Evolutionary conservation across 1,139 yeast species (phyloP), one percentile per base, ranked within the genome.

Genomic region (Protomyces pachydermus): DNA sequence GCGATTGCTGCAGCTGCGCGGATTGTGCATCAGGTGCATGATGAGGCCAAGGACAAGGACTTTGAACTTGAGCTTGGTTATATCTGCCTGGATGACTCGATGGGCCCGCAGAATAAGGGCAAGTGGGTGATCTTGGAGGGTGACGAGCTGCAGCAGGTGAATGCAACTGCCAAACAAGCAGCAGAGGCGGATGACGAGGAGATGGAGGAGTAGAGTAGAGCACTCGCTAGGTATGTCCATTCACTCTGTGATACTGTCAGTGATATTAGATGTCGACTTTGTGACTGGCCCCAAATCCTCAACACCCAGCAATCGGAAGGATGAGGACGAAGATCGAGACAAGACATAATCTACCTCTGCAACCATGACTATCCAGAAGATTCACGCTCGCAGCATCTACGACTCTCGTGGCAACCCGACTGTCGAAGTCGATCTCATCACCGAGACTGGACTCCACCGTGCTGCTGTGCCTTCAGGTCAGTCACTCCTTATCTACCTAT

Each of bases 1-100:
- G 98, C 96, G 3, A 87, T 93, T 58, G 91, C 88, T 72, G 87
- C 87, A 72, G 98, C 98, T 37, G 98, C 98, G 18, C 87, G 86
- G 74, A 91, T 95, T 74, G 88, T 95, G 72, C 88, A 89, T 73
- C 80, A 87, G 70, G 97, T 98, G 1, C 98, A 95, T 73, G 98
- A 95, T 77, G 98, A 95, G 73, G 90, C 91, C 76, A 95, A 93
- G 77, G 98, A 93, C 75, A 93, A 93, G 77, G 98, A 91, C 68
- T 93, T 91, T 74, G 98, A 95, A 77, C 81, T 95, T 70, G 99
- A 95, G 74, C 82, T 95, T 72, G 84, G 95, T 69, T 93, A 98
- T 98, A 83, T 84, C 18, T 58, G 62, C 65, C 85, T 95, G 54
- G 74, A 75, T 53, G 81, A 83, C 51, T 34, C 53, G 34, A 54